A percentile compares a stretch with the other conserved stretches of the same genome.
Evolutionary conservation across 495 filamentous ascomycete species (phyloP).

Genomic region (Podospora didyma): DNA sequence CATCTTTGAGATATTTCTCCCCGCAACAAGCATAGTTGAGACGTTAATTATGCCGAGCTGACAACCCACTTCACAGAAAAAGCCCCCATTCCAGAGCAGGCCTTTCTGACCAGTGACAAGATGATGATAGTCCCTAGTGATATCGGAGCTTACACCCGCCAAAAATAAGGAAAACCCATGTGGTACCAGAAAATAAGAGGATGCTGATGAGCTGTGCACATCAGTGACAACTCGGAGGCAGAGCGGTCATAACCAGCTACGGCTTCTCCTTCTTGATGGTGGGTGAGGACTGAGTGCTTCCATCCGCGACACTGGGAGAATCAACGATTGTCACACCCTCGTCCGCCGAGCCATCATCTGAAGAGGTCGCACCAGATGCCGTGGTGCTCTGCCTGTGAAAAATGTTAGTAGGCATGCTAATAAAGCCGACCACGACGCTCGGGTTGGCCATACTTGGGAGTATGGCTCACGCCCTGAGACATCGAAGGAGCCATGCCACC

Average conservation of each 20-base stretch:
- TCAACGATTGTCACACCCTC: constrained; percentile 49
- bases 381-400: constrained; percentile 24
- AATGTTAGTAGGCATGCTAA: constrained; percentile 24
- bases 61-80: constrained; percentile 14
- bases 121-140: constrained; percentile 27
- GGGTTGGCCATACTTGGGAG: constrained; percentile 24
- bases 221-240: constrained; percentile 3
- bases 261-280: constrained; percentile 42
- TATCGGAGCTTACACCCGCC: constrained; percentile 17
- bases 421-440: not conserved
- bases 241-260: constrained; percentile 12
- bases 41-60: constrained; percentile 27
- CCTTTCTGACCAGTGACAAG: constrained; percentile 18
- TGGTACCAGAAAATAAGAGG: constrained; percentile 8
- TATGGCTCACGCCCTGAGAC: constrained; percentile 15
- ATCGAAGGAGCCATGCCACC: constrained; percentile 11
- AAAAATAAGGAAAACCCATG: constrained; percentile 19
- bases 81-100: constrained; percentile 4
- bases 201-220: not conserved
- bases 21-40: constrained; percentile 19
- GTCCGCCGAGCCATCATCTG: constrained; percentile 40
- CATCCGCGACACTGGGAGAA: constrained; percentile 44
- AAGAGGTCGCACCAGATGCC: constrained; percentile 26
- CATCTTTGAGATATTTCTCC: constrained; percentile 21
- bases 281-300: constrained; percentile 48